A percentile compares a stretch with the other conserved stretches of the same genome.
Conservation (phyloP, 2,329 filamentous ascomycete species). For the Elsinoe arachidis region DNA sequence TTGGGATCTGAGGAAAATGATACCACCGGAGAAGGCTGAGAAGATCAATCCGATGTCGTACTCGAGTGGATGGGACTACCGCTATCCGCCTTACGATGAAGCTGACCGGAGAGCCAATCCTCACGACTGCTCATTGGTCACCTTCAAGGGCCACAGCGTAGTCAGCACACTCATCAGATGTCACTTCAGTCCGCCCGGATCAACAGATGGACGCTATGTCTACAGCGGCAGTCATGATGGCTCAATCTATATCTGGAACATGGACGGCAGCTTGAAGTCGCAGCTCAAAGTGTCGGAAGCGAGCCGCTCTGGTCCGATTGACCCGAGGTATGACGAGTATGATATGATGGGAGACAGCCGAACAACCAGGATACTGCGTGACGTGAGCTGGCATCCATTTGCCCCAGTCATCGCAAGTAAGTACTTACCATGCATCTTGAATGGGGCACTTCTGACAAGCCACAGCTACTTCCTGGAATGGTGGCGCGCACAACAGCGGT, state of each 20-base stretch:
- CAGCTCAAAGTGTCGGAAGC: background rate
- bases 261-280: slow-evolving; percentile 58
- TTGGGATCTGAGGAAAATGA: slow-evolving; percentile 89
- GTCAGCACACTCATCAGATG: slow-evolving; percentile 86
- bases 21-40: slow-evolving; percentile 58
- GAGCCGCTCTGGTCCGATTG: background rate
- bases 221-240: slow-evolving; percentile 88
- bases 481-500: slow-evolving; percentile 61
- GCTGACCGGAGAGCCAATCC: slow-evolving; percentile 63
- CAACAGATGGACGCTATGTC: slow-evolving; percentile 83
- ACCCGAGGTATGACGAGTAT: slow-evolving; percentile 43
- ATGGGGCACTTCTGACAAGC: slow-evolving; percentile 3
- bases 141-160: slow-evolving; percentile 83
- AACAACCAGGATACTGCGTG: slow-evolving; percentile 74
- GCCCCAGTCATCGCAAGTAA: slow-evolving; percentile 67
- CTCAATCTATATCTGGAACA: slow-evolving; percentile 82
- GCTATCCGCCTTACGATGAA: slow-evolving; percentile 57
- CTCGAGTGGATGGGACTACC: slow-evolving; percentile 65
- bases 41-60: slow-evolving; percentile 48
- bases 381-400: slow-evolving; percentile 84
- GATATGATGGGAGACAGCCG: slow-evolving; percentile 40
- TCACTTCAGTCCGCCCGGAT: slow-evolving; percentile 82
- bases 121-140: slow-evolving; percentile 84
- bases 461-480: slow-evolving; percentile 73
- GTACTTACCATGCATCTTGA: slow-evolving; percentile 20